Base-by-base conservation (phyloP, 352 stramenopile species). In the Globisporangium okanoganense region DNA sequence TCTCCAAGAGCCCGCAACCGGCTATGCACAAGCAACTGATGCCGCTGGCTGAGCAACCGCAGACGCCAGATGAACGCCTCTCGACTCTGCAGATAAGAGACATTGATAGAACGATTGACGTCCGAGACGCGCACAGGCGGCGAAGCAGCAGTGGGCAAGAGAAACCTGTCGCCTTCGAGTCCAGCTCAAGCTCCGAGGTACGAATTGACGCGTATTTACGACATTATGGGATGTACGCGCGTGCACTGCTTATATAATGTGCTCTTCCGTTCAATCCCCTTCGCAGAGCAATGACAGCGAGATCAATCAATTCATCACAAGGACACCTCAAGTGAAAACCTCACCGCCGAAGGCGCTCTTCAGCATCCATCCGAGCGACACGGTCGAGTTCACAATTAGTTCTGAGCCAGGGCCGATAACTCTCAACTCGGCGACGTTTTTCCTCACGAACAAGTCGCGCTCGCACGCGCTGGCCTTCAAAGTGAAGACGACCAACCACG, bases 401-500 rank as follows among this genome's bases (percentile, higher is more conserved):
- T 70, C 49, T 74, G 80, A 67, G 60, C 67, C 43, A 58, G 47
- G 22, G 72, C 65, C 38, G 5, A 38, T 47, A 13, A n/a, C n/a
- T 10, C 52, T 61, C 36, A 49, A 9, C 10, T 24, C 61, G 7
- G 54, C 62, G 8, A 79, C 78, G 27, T 76, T 88, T 16, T 88
- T 82, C 58, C 70, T 92, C 27, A 76, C 83, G 2, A 92, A 92
- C 56, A 66, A 64, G 5, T 79, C 79, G 31, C 74, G 73, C 16
- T 65, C 58, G 13, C 65, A 76, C 31, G 85, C 79, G 24, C 67
- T 94, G 3, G 72, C 67, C 12, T 94, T 90, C 54, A 92, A 90
- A 58, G 72, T 94, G 60, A 88, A 87, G 64, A 94, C 82, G 18
- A 90, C 84, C 8, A 90, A 94, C 66, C 79, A 87, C 48, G 74